Conservation (phyloP, 2,329 filamentous ascomycete genomes). For the Fusarium protoensiforme region DNA sequence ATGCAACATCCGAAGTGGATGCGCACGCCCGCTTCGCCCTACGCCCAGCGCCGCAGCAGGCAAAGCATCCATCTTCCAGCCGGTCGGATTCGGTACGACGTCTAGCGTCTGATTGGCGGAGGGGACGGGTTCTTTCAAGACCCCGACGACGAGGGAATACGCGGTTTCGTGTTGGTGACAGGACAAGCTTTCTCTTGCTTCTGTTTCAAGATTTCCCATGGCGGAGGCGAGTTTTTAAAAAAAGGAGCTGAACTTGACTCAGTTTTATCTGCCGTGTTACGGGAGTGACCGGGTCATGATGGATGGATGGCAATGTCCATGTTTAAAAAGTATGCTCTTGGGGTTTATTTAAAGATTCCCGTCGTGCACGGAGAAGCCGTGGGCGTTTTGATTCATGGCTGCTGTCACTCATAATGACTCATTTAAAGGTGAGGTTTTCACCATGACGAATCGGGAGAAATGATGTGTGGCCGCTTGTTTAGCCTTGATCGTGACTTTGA, state of each 20-base stretch:
- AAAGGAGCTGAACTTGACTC: too few species aligned
- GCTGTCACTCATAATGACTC: background rate
- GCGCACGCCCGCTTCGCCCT: background rate
- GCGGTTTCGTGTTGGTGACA: slow-evolving; percentile 24
- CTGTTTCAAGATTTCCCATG: too few species aligned
- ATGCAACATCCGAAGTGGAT: background rate
- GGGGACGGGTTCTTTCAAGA: slow-evolving; percentile 22
- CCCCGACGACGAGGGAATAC: slow-evolving; percentile 12
- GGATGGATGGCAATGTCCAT: background rate
- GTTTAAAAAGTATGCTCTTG: background rate
- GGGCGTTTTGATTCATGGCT: background rate
- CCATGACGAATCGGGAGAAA: background rate
- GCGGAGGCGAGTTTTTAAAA: too few species aligned
- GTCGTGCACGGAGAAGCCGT: background rate
- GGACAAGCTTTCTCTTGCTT: background rate
- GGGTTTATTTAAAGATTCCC: background rate
- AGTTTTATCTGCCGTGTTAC: too few species aligned
- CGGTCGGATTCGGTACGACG: slow-evolving; percentile 1
- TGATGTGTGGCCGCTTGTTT: background rate
- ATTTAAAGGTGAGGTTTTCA: background rate
- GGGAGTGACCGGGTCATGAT: background rate
- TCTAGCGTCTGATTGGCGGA: slow-evolving; percentile 11
- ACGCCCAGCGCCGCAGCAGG: background rate
- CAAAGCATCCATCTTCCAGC: slow-evolving; percentile 21
- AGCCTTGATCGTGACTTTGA: background rate